Evolutionary conservation across 352 stramenopile species (phyloP).

Genomic region (Chrysophaeum taylorii): DNA sequence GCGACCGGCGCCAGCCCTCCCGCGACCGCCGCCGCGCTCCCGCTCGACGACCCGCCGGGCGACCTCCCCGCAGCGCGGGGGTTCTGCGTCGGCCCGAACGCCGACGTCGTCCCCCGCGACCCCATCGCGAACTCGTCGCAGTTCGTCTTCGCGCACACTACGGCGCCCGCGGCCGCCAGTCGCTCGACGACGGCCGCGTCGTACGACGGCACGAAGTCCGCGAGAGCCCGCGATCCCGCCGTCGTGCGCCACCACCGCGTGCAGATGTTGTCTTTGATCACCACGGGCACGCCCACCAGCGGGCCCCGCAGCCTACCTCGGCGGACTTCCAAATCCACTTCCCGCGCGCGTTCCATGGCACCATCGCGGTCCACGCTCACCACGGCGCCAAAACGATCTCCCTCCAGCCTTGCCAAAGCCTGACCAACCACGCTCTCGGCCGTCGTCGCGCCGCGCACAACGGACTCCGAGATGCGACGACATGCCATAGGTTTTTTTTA

Average conservation of each 20-base stretch:
- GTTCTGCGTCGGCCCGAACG: slow-evolving; percentile 68
- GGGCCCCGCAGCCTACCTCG: slow-evolving; percentile 38
- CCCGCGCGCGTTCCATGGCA: slow-evolving; percentile 53
- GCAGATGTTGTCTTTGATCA: slow-evolving; percentile 91
- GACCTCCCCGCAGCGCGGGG: slow-evolving; percentile 17
- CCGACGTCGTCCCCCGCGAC: slow-evolving; percentile 77
- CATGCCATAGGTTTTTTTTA: too few relatives aligned
- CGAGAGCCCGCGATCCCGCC: slow-evolving; percentile 51
- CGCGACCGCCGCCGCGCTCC: slow-evolving; percentile 79
- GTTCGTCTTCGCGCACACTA: slow-evolving; percentile 89
- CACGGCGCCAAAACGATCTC: too few relatives aligned
- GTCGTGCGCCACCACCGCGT: slow-evolving; percentile 57
- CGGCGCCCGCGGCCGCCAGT: slow-evolving; percentile 69
- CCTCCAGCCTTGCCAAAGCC: too few relatives aligned
- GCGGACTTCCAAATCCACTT: slow-evolving; percentile 59
- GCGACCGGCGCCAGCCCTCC: slow-evolving; percentile 76
- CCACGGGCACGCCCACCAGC: slow-evolving; percentile 86
- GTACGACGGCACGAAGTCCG: slow-evolving; percentile 72
- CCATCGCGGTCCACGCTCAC: too few relatives aligned
- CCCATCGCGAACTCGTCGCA: slow-evolving; percentile 99
- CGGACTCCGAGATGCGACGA: too few relatives aligned
- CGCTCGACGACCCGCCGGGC: slow-evolving; percentile 80
- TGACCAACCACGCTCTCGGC: too few relatives aligned
- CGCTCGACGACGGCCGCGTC: slow-evolving; percentile 66
- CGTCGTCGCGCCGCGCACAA: too few relatives aligned